Evolutionary conservation across 2,329 filamentous ascomycete species (phyloP).

Genomic region (Zasmidium cellare): DNA sequence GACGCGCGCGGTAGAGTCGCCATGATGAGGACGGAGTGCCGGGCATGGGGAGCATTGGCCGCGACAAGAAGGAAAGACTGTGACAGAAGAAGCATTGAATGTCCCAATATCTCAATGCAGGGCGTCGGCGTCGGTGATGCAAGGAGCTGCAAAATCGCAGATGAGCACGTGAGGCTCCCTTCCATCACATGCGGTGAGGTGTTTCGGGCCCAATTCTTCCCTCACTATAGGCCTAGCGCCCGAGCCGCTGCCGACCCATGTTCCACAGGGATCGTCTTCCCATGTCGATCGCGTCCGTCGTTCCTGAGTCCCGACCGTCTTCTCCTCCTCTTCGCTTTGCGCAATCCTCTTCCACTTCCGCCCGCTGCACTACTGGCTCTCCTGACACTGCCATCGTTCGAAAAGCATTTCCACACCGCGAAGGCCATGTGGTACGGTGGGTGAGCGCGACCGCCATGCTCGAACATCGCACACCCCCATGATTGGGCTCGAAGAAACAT

Average conservation of each 20-base stretch:
- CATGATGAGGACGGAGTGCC: constrained; percentile 66
- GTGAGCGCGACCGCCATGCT: not conserved
- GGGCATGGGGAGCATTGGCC: constrained; percentile 53
- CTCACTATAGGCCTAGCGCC: not conserved
- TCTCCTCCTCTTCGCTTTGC: no score
- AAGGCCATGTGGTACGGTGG: not conserved
- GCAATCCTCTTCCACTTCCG: not conserved
- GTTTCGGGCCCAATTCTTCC: not conserved
- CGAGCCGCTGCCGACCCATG: not conserved
- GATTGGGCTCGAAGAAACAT: constrained; percentile 3
- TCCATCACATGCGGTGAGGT: not conserved
- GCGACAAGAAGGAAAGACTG: not conserved
- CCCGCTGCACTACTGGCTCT: not conserved
- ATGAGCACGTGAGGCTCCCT: constrained; percentile 1
- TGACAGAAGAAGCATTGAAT: no score
- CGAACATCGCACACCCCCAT: not conserved
- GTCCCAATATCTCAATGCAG: no score
- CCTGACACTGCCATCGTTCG: not conserved
- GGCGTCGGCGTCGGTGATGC: no score
- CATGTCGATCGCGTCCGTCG: not conserved
- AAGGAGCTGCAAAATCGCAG: not conserved
- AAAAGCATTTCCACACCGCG: no score
- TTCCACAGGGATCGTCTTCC: not conserved
- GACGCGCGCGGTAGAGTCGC: constrained; percentile 68
- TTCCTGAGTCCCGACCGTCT: no score